Conservation (phyloP, 2,329 filamentous ascomycete genomes). For the Lecanosticta acicola region DNA sequence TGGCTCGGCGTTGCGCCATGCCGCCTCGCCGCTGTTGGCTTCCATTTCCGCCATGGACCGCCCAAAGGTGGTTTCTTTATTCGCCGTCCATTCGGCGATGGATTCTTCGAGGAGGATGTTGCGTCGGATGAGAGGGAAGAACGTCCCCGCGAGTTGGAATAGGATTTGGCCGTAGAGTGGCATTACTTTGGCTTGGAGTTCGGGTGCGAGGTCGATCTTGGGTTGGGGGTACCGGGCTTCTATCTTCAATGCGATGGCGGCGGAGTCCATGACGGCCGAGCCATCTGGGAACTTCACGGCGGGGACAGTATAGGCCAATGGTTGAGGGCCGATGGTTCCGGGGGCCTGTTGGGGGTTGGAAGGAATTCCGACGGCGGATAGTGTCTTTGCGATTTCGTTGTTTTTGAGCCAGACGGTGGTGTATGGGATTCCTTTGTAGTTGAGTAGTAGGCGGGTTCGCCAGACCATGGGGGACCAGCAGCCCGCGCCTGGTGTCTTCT, state of each 20-base stretch:
- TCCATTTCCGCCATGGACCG: slow-evolving; percentile 20
- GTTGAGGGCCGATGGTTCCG: slow-evolving; percentile 3
- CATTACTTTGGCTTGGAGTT: slow-evolving; percentile 9
- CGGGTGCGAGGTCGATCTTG: slow-evolving; percentile 12
- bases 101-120: slow-evolving; percentile 27
- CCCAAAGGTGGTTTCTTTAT: slow-evolving; percentile 15
- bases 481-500: slow-evolving; percentile 23
- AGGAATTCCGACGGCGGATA: slow-evolving; percentile 11
- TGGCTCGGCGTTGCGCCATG: slow-evolving; percentile 20
- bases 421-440: slow-evolving; percentile 22
- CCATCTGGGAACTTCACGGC: slow-evolving; percentile 16
- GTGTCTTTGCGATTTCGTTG: slow-evolving; percentile 11
- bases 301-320: slow-evolving; percentile 18
- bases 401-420: slow-evolving; percentile 14
- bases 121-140: slow-evolving; percentile 18
- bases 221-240: slow-evolving; percentile 17
- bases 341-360: slow-evolving; percentile 5
- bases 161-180: slow-evolving; percentile 8
- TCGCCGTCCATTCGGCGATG: slow-evolving; percentile 11
- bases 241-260: slow-evolving; percentile 17
- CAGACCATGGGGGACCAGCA: slow-evolving; percentile 64
- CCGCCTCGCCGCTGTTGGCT: slow-evolving; percentile 26
- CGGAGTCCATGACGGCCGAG: slow-evolving; percentile 16
- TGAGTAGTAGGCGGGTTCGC: slow-evolving; percentile 60
- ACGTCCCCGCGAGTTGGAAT: slow-evolving; percentile 21